Percentiles rank a stretch among this genome's conserved stretches.
phyloP scores from a whole-genome alignment of 2,329 filamentous ascomycete genomes.

The Boeremia exigua region DNA sequence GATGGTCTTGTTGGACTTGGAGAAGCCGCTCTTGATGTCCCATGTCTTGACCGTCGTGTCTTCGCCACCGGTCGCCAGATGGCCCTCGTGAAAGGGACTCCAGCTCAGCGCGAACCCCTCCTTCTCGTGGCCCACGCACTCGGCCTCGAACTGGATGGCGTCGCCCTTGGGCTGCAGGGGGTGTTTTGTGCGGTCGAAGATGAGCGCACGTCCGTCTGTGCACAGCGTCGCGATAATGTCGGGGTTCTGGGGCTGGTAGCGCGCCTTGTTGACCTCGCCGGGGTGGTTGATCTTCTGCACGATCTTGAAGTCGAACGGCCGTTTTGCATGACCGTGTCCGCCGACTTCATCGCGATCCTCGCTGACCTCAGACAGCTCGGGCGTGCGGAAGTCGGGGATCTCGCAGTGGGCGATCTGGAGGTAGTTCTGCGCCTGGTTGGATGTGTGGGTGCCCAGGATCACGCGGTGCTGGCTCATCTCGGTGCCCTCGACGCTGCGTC shows the following conservation, averaged over 20 bases:
- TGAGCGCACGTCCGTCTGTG: conserved; percentile 82
- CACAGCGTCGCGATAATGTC: conserved; percentile 95
- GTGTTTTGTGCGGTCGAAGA: conserved; percentile 97
- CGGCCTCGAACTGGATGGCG: conserved; percentile 79
- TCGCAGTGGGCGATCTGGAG: conserved; percentile 94
- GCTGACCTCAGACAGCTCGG: conserved; percentile 85
- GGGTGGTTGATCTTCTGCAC: conserved; percentile 96
- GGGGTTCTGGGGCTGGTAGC: conserved; percentile 96
- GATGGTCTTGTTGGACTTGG: conserved; percentile 71
- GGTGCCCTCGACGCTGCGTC: conserved; percentile 68
- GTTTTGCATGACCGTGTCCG: conserved; percentile 80
- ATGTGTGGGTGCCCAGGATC: conserved; percentile 93
- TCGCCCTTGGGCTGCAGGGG: conserved; percentile 70
- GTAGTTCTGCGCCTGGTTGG: conserved; percentile 83
- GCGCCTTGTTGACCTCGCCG: conserved; percentile 96
- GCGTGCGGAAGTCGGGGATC: conserved; percentile 77
- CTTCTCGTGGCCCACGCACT: conserved; percentile 80
- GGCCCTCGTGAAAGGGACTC: conserved; percentile 83
- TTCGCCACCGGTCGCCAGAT: conserved; percentile 87
- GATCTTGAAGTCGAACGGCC: conserved; percentile 85
- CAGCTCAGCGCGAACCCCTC: conserved; percentile 94
- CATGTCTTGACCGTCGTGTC: conserved; percentile 91
- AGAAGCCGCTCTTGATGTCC: conserved; percentile 78
- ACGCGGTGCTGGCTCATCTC: conserved; percentile 87
- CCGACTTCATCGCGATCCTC: conserved; percentile 92